These are phyloP conservation scores for Thalassiosira sp. DNA, from an alignment of 352 stramenopile species.

Conservation along the genomic window DNA sequence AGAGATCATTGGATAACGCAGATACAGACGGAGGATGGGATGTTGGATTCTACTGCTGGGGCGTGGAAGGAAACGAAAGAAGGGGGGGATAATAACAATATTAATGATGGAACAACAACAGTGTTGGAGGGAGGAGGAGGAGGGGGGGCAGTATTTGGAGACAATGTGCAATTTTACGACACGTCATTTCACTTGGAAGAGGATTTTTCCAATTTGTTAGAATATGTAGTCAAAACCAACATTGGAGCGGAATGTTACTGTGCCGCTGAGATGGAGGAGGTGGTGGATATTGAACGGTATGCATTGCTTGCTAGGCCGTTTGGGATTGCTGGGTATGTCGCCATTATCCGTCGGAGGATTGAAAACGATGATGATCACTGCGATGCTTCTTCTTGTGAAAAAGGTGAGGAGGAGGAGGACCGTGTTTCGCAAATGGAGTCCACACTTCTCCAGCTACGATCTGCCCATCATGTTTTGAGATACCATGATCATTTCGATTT, in stretches of 20 bases:
- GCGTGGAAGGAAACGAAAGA: slow-evolving; percentile 25
- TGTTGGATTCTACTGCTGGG: slow-evolving; percentile 36
- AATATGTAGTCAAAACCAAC: slow-evolving; percentile 63
- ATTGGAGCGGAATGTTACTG: slow-evolving; percentile 66
- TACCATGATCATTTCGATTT: slow-evolving; percentile 73
- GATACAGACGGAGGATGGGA: slow-evolving; percentile 33
- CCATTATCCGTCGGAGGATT: slow-evolving; percentile 21
- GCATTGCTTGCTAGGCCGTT: slow-evolving; percentile 50
- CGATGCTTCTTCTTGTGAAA: too few relatives aligned
- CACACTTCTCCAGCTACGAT: slow-evolving; percentile 47
- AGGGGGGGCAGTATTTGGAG: slow-evolving; percentile 47
- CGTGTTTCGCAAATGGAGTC: slow-evolving; percentile 14
- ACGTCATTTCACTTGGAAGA: slow-evolving; percentile 5
- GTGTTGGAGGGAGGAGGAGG: not conserved
- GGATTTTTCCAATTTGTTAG: slow-evolving; percentile 2
- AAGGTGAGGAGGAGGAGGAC: slow-evolving; percentile 1
- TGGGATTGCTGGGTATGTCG: slow-evolving; percentile 64
- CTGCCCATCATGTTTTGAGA: slow-evolving; percentile 62
- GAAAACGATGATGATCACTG: not conserved
- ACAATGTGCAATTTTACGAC: slow-evolving; percentile 32
- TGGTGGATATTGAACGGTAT: slow-evolving; percentile 45
- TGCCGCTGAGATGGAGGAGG: slow-evolving; percentile 56
- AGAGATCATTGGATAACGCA: slow-evolving; percentile 60
- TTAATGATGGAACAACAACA: not conserved
- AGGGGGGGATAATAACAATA: not conserved